Base-by-base conservation (phyloP, 2,329 filamentous ascomycete genomes). In the Alternaria rosae region DNA sequence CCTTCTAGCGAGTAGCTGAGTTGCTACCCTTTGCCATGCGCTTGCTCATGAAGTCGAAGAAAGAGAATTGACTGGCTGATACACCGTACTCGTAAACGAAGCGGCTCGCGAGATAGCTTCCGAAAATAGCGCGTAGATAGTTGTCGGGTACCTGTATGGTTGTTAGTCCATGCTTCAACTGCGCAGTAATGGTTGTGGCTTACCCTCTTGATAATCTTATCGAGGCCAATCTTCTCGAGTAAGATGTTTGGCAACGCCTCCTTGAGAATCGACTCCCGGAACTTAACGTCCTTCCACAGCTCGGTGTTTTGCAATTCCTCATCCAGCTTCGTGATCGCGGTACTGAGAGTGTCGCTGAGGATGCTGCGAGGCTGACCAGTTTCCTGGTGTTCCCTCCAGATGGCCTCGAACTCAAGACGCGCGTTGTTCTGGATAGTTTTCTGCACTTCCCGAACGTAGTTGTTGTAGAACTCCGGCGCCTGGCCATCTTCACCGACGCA, bases 71-170 rank as follows among this genome's bases (percentile, higher is more conserved):
- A 83, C 91, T 95, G 6, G 95, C 94, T 69, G 88, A 90, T 78
- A 93, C 94, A 74, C 95, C 95, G 78, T 94, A 95, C 79, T 97
- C 89, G 80, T 99, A 99, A 42, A 99, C 93, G 79, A 99, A 99
- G 44, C 95, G 91, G 76, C 92, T 96, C 51, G 95, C 94, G 70
- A 99, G 85, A 82, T 94, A 97, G 78, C 92, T 96, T 70, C 95
- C 95, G 77, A 99, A 99, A 78, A 99, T 98, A 68, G 94, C 91
- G 69, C 93, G 89, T 66, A 99, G 87, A 78, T 99, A 99, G 70
- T 89, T 91, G 65, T 97, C 92, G 1, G 95, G 95, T 21, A 99
- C 88, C 88, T 89, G 28, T 43, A 62, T 50, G 15, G 47, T 25
- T 41, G 55, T 79, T 69, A 78, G 69, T 57, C 35, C 28, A 21